These are phyloP conservation scores for Dactylellina leptospora DNA, from an alignment of 2,329 filamentous ascomycete species.

Conservation along the genomic window DNA sequence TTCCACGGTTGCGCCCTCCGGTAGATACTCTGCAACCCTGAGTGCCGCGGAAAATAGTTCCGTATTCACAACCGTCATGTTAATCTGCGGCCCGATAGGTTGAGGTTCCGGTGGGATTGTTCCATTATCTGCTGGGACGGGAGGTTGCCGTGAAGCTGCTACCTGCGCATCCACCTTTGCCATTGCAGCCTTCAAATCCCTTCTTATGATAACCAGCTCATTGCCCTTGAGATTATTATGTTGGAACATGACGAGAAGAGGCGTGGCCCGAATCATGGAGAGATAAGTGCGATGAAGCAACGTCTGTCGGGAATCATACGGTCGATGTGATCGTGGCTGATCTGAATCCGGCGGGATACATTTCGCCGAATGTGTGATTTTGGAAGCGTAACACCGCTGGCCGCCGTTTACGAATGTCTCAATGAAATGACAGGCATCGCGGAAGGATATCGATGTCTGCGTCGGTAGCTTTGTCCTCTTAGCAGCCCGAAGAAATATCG, in stretches of 20 bases:
- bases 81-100: constrained; percentile 69
- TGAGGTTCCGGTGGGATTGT: constrained; percentile 16
- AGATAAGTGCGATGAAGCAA: constrained; percentile 89
- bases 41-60: constrained; percentile 88
- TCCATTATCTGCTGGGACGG: constrained; percentile 29
- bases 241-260: constrained; percentile 85
- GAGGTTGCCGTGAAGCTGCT: constrained; percentile 16
- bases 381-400: constrained; percentile 42
- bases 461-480: constrained; percentile 35
- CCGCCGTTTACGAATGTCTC: constrained; percentile 45
- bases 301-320: constrained; percentile 85
- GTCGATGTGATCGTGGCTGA: constrained; percentile 87
- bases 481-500: constrained; percentile 37
- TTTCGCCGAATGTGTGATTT: constrained; percentile 32
- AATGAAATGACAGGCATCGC: constrained; percentile 49
- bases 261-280: constrained; percentile 83
- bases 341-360: constrained; percentile 32
- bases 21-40: constrained; percentile 82
- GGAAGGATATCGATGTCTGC: constrained; percentile 39
- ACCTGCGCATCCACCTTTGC: constrained; percentile 68
- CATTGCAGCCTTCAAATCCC: constrained; percentile 72
- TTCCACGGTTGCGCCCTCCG: constrained; percentile 45
- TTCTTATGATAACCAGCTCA: constrained; percentile 77
- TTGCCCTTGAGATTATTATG: constrained; percentile 78
- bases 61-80: constrained; percentile 80